phyloP scores from a whole-genome alignment of 306 rosid species.

The Cicer chorassanicum region DNA sequence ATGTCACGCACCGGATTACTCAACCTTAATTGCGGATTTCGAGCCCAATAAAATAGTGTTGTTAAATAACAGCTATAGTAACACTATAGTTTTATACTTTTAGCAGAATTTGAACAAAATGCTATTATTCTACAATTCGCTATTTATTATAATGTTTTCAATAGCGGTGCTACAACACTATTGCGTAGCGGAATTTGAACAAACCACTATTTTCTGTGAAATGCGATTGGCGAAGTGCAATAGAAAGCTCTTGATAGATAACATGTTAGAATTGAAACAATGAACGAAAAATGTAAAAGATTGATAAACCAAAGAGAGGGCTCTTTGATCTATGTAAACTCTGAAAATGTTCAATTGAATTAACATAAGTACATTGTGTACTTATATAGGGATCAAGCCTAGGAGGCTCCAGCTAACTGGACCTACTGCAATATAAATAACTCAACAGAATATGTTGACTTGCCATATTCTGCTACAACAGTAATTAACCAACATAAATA shows the following conservation, averaged over 20 bases:
- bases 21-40: not conserved
- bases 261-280: not conserved
- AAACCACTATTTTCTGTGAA: too few relatives aligned
- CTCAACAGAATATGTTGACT: not conserved
- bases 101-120: too few relatives aligned
- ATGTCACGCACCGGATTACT: not conserved
- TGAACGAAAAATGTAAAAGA: not conserved
- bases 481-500: not conserved
- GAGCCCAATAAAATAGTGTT: not conserved
- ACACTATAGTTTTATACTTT: too few relatives aligned
- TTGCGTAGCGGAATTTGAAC: too few relatives aligned
- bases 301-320: not conserved
- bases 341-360: slow-evolving; percentile 15
- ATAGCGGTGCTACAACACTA: too few relatives aligned
- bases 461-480: not conserved
- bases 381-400: not conserved
- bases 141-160: too few relatives aligned
- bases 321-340: not conserved
- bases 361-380: not conserved
- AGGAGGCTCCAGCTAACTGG: not conserved
- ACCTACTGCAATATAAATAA: too few relatives aligned
- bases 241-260: not conserved
- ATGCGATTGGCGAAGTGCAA: not conserved
- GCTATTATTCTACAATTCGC: too few relatives aligned
- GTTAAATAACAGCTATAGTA: not conserved